Base-by-base conservation (phyloP, 495 filamentous ascomycete genomes). In the Penicillium crystallinum region DNA sequence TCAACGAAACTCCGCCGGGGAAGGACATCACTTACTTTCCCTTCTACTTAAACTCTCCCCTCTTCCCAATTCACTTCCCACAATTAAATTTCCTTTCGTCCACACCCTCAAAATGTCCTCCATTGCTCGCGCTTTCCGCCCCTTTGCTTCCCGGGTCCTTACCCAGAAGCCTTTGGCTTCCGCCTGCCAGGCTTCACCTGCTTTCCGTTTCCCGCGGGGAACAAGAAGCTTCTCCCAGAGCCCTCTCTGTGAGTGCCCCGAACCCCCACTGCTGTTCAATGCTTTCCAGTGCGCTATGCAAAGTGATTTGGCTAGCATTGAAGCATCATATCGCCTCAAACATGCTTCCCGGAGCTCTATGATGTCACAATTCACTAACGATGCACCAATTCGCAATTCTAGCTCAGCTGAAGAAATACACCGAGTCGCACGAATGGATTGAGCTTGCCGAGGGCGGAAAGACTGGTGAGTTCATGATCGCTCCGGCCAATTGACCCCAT, bases 391-490 rank as follows among this genome's bases (percentile, higher is more conserved):
- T 57, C 46, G 19, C 37, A 50, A 29, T 10, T 53, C 35, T 38
- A 80, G 77, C 63, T 51, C 64, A 72, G 57, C 75, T 85, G 59
- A 92, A 93, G 78, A 90, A 86, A 65, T 98, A 95, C 79, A 97
- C 95, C 59, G 84, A 89, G 68, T 95, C 96, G 61, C 93, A 98
- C 77, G 93, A 98, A 77, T 98, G 95, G 95, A 83, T 98, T 61
- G 88, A 96, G 71, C 74, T 96, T 29, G 81, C 81, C 43, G 81
- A 79, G 25, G 84, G 93, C 71, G 81, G 83, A 56, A 89, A 73
- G 58, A 72, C 61, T 37, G 71, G 70, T 74, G 30, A 63, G 70
- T 64, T 31, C 23, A 17, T 31, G 18, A 25, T 29, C 23, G 21
- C 17, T 22, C 21, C 7, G 22, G 22, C 39, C 27, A 41, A 46